phyloP scores from a whole-genome alignment of 75 land plant species.

The Picea sitchensis region DNA sequence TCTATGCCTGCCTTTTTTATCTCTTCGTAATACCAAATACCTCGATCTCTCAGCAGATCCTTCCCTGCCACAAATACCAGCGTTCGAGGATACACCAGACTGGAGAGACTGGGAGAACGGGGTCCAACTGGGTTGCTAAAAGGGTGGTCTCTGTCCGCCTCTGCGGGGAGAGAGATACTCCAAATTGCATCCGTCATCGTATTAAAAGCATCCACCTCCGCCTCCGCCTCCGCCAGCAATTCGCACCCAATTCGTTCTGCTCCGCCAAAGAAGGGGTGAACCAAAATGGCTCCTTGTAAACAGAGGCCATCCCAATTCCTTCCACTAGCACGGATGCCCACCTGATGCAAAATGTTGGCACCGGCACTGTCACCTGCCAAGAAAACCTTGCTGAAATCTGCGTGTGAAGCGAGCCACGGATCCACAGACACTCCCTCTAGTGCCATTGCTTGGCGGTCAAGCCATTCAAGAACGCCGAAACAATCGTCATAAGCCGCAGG shows the following conservation, averaged over 20 bases:
- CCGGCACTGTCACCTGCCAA: conserved; percentile 83
- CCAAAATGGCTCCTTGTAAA: conserved; percentile 15
- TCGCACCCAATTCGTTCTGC: conserved; percentile 18
- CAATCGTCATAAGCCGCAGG: conserved; percentile 60
- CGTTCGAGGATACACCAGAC: too few relatives aligned
- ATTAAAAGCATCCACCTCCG: too few relatives aligned
- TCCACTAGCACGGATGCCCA: conserved; percentile 23
- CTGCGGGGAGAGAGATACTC: too few relatives aligned
- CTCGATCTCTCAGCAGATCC: too few relatives aligned
- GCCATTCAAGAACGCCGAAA: conserved; percentile 42
- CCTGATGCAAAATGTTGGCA: conserved; percentile 64
- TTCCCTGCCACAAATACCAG: too few relatives aligned
- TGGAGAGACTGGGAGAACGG: too few relatives aligned
- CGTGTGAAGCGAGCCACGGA: conserved; percentile 32
- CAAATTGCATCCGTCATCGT: too few relatives aligned
- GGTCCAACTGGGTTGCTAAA: too few relatives aligned
- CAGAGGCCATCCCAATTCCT: conserved; percentile 4
- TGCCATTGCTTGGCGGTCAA: background rate
- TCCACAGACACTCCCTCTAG: background rate
- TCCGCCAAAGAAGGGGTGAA: conserved; percentile 44
- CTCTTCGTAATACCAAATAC: too few relatives aligned
- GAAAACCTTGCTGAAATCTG: conserved; percentile 36
- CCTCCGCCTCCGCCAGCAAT: too few relatives aligned
- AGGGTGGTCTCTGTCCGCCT: too few relatives aligned
- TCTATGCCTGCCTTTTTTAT: too few relatives aligned